phyloP scores from a whole-genome alignment of 176 grass and related monocot genomes.

The Oryza meyeriana region DNA sequence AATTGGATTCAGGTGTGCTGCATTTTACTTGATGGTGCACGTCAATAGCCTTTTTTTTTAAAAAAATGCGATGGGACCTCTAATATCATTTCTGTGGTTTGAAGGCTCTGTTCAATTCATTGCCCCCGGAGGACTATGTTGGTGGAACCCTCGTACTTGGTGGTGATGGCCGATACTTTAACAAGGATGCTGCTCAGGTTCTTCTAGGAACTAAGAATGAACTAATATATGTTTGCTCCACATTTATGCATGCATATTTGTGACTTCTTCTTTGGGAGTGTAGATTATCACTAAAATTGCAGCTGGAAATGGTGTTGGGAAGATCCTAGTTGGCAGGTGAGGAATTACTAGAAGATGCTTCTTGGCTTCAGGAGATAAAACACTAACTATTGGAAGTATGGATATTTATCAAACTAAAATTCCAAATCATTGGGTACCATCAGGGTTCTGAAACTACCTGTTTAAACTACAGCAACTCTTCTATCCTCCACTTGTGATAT shows the following conservation, averaged over 20 bases:
- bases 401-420: slow-evolving; percentile 3
- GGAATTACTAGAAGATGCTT: slow-evolving; percentile 6
- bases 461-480: neutral
- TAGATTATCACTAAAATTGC: slow-evolving; percentile 91
- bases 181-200: slow-evolving; percentile 78
- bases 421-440: neutral
- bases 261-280: slow-evolving; percentile 20
- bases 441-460: neutral
- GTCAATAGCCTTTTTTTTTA: neutral
- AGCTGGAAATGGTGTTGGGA: slow-evolving; percentile 85
- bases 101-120: slow-evolving; percentile 86
- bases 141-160: slow-evolving; percentile 72
- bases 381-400: neutral
- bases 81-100: slow-evolving; percentile 24
- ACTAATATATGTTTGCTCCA: neutral
- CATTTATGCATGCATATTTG: neutral
- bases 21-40: slow-evolving; percentile 9
- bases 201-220: neutral
- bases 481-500: neutral
- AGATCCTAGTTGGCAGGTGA: slow-evolving; percentile 77
- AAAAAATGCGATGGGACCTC: neutral
- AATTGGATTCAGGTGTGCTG: slow-evolving; percentile 88
- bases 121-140: slow-evolving; percentile 74
- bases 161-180: slow-evolving; percentile 88
- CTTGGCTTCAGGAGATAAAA: neutral